A percentile compares a stretch with the other conserved stretches of the same genome.
phyloP scores from a whole-genome alignment of 192 early-diverging fungal species.

The Backusella macrospora region DNA sequence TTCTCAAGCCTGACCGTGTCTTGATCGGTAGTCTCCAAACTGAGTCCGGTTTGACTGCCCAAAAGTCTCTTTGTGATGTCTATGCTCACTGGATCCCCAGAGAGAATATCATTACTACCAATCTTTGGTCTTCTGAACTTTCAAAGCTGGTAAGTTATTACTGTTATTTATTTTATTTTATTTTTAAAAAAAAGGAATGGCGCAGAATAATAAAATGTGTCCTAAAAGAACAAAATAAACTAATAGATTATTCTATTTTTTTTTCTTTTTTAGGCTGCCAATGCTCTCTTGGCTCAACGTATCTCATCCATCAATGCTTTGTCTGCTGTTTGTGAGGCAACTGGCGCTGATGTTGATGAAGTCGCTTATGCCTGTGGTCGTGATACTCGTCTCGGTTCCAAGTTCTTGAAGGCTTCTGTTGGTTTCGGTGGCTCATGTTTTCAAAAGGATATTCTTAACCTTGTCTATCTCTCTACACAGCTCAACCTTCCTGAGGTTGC shows the following conservation, averaged over 20 bases:
- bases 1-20: slow-evolving; percentile 86
- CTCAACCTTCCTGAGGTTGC: slow-evolving; percentile 88
- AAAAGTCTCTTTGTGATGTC: slow-evolving; percentile 68
- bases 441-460: slow-evolving; percentile 91
- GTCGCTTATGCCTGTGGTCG: slow-evolving; percentile 89
- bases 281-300: slow-evolving; percentile 92
- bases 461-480: slow-evolving; percentile 87
- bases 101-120: slow-evolving; percentile 90
- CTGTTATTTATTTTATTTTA: no score
- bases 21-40: slow-evolving; percentile 83
- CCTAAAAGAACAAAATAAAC: neutral
- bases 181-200: no score
- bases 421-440: slow-evolving; percentile 98
- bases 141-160: slow-evolving; percentile 72
- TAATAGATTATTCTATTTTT: neutral
- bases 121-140: slow-evolving; percentile 94
- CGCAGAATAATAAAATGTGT: neutral
- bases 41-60: slow-evolving; percentile 69
- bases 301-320: slow-evolving; percentile 94
- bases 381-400: slow-evolving; percentile 84
- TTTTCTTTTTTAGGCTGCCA: slow-evolving; percentile 66
- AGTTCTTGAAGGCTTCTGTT: slow-evolving; percentile 88
- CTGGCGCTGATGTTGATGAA: slow-evolving; percentile 87
- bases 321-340: slow-evolving; percentile 89
- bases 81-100: slow-evolving; percentile 86